Percentiles rank a stretch among this genome's conserved stretches.
Evolutionary conservation across 75 land plant genomes (phyloP).

Genomic region (Pinus albicaulis): DNA sequence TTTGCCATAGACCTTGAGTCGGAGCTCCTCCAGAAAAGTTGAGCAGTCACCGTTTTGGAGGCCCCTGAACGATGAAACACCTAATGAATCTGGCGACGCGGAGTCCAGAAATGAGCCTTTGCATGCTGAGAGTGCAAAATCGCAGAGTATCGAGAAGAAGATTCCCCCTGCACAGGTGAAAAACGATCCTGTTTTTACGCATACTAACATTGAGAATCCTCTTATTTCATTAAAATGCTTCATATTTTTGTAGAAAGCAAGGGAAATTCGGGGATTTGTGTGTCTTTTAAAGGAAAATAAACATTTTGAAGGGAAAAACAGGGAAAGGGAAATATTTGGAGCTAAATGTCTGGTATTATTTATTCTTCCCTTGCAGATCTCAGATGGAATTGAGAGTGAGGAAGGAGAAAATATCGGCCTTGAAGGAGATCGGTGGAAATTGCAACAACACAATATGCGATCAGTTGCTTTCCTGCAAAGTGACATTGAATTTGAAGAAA

Average conservation of each 20-base stretch:
- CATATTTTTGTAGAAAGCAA: constrained; percentile 1
- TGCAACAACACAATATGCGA: too few relatives aligned
- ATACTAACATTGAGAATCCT: neutral
- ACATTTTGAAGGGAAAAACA: neutral
- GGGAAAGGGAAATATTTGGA: neutral
- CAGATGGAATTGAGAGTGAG: too few relatives aligned
- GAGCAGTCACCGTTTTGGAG: constrained; percentile 64
- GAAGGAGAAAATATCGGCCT: too few relatives aligned
- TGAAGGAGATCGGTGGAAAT: too few relatives aligned
- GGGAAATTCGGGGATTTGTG: neutral
- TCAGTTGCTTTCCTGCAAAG: constrained; percentile 18
- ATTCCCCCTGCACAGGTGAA: neutral
- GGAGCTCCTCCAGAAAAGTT: constrained; percentile 51
- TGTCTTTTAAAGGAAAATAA: neutral
- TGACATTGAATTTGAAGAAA: neutral
- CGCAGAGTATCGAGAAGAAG: too few relatives aligned
- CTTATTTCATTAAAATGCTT: constrained; percentile 6
- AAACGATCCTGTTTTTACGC: neutral
- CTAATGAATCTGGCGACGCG: constrained; percentile 17
- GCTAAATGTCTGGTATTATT: neutral
- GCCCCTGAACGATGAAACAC: constrained; percentile 5
- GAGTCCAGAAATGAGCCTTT: neutral
- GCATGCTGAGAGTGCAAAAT: too few relatives aligned
- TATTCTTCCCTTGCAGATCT: too few relatives aligned
- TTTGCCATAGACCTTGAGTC: constrained; percentile 41